Conservation (phyloP, 192 early-diverging fungal genomes). For the Coemansia sp. region DNA sequence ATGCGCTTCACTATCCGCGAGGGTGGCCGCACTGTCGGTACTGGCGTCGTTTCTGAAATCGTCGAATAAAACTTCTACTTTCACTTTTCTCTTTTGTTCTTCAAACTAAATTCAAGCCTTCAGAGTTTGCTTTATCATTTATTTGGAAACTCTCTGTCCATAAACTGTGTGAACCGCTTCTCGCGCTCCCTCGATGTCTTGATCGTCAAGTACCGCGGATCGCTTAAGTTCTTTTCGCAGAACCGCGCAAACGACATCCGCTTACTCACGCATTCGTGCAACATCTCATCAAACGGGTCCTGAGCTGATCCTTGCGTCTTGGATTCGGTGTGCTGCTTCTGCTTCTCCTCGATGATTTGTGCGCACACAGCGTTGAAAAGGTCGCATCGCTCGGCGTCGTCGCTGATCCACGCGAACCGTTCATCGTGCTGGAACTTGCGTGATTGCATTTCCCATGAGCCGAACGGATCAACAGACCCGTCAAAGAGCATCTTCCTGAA, state of each 20-base stretch:
- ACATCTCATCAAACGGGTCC: conserved; percentile 38
- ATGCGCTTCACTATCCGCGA: conserved; percentile 97
- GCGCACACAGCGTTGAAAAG: conserved; percentile 28
- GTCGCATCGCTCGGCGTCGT: conserved; percentile 24
- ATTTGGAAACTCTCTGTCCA: conserved; percentile 9
- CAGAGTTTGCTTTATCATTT: neutral
- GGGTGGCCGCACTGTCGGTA: conserved; percentile 96
- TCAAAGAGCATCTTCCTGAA: conserved; percentile 43
- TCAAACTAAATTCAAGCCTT: neutral
- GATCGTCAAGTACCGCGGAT: conserved; percentile 36
- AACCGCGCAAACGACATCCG: conserved; percentile 43
- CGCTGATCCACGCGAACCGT: conserved; percentile 10
- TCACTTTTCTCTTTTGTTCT: no score
- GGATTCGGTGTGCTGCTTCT: neutral
- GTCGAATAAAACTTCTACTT: conserved; percentile 56
- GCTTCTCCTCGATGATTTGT: neutral
- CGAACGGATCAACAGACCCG: conserved; percentile 25
- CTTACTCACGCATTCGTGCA: conserved; percentile 23
- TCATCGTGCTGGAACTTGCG: conserved; percentile 10
- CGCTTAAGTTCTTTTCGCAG: conserved; percentile 37
- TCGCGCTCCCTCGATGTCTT: conserved; percentile 50
- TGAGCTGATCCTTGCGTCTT: neutral
- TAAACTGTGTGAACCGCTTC: conserved; percentile 31
- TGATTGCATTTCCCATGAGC: conserved; percentile 35
- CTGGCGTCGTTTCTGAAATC: conserved; percentile 81